A percentile compares a stretch with the other conserved stretches of the same genome.
phyloP scores from a whole-genome alignment of 176 grass and related monocot species.

The Canna indica region DNA sequence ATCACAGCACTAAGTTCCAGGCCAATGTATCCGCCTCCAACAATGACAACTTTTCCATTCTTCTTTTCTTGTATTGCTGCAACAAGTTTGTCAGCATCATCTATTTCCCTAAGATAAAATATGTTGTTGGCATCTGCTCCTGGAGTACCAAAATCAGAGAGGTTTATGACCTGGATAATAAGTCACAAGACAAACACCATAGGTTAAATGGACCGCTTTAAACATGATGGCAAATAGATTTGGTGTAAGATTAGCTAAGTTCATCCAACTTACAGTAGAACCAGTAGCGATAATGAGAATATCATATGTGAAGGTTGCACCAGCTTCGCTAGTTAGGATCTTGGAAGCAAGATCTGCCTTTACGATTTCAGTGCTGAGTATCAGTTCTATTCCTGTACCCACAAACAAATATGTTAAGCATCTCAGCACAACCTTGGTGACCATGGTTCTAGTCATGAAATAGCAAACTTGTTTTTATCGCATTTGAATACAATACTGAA shows the following conservation, averaged over 20 bases:
- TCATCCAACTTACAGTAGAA: constrained; percentile 51
- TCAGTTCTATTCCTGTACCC: constrained; percentile 66
- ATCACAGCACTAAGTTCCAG: constrained; percentile 79
- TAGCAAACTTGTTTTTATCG: no score
- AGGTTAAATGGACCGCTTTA: background rate
- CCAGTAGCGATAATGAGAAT: constrained; percentile 80
- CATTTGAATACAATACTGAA: no score
- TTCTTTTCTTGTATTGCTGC: constrained; percentile 85
- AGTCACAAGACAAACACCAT: background rate
- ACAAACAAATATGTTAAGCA: constrained; percentile 21
- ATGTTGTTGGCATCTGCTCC: constrained; percentile 87
- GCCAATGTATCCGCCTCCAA: constrained; percentile 92
- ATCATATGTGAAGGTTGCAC: constrained; percentile 70
- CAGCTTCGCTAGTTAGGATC: constrained; percentile 64
- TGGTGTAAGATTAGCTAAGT: background rate
- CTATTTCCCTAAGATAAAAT: constrained; percentile 74
- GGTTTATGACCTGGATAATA: constrained; percentile 60
- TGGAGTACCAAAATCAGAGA: constrained; percentile 74
- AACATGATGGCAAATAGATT: background rate
- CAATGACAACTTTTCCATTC: constrained; percentile 76
- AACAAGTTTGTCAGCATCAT: constrained; percentile 75
- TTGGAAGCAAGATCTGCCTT: constrained; percentile 75
- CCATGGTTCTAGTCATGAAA: no score
- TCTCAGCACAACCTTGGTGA: background rate
- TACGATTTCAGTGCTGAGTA: constrained; percentile 82